Conservation (phyloP, 371 early-diverging fungal species). For the Choanephora cucurbitarum region DNA sequence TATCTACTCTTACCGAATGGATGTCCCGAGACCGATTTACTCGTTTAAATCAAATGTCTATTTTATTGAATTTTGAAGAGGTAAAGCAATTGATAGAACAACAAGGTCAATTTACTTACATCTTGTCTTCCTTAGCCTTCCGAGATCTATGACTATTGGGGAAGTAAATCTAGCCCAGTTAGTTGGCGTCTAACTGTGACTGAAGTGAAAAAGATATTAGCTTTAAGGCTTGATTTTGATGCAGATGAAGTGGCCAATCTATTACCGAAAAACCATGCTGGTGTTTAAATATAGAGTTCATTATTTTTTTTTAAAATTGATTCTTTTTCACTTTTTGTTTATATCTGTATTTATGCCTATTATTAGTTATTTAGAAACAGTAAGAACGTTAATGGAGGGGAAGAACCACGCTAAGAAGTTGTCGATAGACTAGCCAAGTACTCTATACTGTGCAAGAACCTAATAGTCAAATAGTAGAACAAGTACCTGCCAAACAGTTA, state of each 20-base stretch:
- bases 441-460: constrained; percentile 9
- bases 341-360: constrained; percentile 7
- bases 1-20: constrained; percentile 67
- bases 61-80: constrained; percentile 76
- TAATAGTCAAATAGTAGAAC: constrained; percentile 3
- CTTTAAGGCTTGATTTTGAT: constrained; percentile 39
- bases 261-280: constrained; percentile 14
- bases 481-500: constrained; percentile 15
- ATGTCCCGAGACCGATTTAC: constrained; percentile 75
- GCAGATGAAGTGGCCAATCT: constrained; percentile 24
- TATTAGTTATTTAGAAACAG: constrained; percentile 15
- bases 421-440: constrained; percentile 11
- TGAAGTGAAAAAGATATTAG: constrained; percentile 64
- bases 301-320: background rate
- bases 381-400: background rate
- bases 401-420: too few relatives aligned
- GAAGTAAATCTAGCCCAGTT: constrained; percentile 59
- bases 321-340: background rate
- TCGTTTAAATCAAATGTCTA: constrained; percentile 80
- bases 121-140: constrained; percentile 41
- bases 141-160: constrained; percentile 76
- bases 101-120: background rate
- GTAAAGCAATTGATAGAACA: constrained; percentile 22
- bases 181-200: constrained; percentile 67
- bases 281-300: background rate